A percentile compares a stretch with the other conserved stretches of the same genome.
These are phyloP conservation scores for Daldinia sp. DNA, from an alignment of 2,329 filamentous ascomycete genomes.

Conservation along the genomic window DNA sequence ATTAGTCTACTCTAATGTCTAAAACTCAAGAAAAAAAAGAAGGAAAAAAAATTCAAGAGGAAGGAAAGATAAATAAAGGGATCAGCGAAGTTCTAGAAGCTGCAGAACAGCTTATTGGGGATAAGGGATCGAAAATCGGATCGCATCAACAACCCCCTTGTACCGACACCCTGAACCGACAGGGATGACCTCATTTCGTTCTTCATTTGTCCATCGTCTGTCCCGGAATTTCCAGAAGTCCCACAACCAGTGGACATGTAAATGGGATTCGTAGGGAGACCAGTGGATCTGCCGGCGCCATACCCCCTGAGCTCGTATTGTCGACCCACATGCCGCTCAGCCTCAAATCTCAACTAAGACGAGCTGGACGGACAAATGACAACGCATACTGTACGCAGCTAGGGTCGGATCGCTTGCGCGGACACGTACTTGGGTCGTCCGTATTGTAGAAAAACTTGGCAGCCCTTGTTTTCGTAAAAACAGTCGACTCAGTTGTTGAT, in stretches of 20 bases:
- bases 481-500: background rate
- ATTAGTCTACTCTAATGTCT: constrained; percentile 22
- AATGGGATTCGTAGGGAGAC: background rate
- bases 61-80: constrained; percentile 27
- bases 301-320: constrained; percentile 39
- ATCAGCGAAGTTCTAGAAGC: constrained; percentile 44
- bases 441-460: background rate
- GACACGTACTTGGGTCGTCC: constrained; percentile 10
- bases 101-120: constrained; percentile 29
- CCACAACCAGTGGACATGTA: constrained; percentile 23
- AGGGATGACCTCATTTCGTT: constrained; percentile 32
- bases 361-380: constrained; percentile 18
- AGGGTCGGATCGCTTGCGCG: constrained; percentile 24
- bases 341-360: constrained; percentile 35
- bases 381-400: constrained; percentile 17
- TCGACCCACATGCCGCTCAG: constrained; percentile 38
- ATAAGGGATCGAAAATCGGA: constrained; percentile 43
- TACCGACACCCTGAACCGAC: constrained; percentile 14
- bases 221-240: constrained; percentile 27
- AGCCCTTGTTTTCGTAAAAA: background rate
- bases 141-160: constrained; percentile 32
- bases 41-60: constrained; percentile 20
- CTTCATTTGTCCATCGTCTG: background rate
- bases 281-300: constrained; percentile 37
- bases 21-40: constrained; percentile 7